Evolutionary conservation across 345 rosid species (phyloP), one percentile per base, ranked within the genome.

Genomic region (Pistacia vera): DNA sequence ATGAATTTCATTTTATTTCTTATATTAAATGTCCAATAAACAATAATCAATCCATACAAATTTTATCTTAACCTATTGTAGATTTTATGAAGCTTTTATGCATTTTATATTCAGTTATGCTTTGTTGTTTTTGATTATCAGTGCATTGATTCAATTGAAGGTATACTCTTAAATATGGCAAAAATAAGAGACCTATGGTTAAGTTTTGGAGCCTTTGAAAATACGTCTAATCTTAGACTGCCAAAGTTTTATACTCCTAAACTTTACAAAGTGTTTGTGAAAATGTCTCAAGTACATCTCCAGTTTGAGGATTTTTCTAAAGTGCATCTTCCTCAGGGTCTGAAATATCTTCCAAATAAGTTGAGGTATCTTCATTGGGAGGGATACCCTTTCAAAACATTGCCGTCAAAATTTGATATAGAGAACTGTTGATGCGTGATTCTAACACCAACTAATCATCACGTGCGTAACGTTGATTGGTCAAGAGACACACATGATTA

Each of bases 161-260:
- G 62, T 28, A 76, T 69, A 46, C 16, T 55, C 51, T 9, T 79
- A 30, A 22, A 79, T 63, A 70, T 64, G 68, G 70, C 67, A 13
- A 20, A 75, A 70, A 74, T 75, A 25, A 44, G 20, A 44, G 52
- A 18, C 20, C 3, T 79, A 7, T 20, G 58, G 7, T 11, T 69
- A 28, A 35, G 33, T 63, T 20, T 71, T 1, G 20, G 33, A 18
- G 79, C 57, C 10, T 74, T 79, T 41, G 35, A 9, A 33, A 68
- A 63, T 18, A 60, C 63, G 75, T 14, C 10, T 11, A 74, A 70
- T 52, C 71, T 79, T 51, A 38, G 68, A 66, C 41, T 74, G 17
- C 67, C 74, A 13, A 67, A 67, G 49, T 49, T 67, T 30, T 49
- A 67, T 18, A 67, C 28, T 44, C 25, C 20, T 65, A 52, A 17